phyloP scores from a whole-genome alignment of 352 stramenopile genomes.

The Pythium brachiatum region DNA sequence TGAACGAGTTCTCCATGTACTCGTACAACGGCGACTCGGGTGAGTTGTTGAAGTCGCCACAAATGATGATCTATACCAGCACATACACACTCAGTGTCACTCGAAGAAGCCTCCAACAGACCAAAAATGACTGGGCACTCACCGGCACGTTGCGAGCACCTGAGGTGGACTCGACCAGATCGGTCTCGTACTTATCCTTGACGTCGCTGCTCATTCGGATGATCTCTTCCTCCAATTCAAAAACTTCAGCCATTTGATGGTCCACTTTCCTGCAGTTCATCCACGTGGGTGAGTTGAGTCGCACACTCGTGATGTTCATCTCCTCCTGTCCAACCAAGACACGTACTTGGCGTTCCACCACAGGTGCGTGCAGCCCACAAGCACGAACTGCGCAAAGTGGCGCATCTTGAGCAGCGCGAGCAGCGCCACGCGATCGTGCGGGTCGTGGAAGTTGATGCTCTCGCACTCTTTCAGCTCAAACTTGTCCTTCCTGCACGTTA shows the following conservation, averaged over 20 bases:
- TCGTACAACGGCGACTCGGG: conserved; percentile 81
- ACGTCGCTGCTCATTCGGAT: conserved; percentile 77
- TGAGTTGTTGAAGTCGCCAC: conserved; percentile 88
- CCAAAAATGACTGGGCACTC: too few relatives aligned
- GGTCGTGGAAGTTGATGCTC: conserved; percentile 83
- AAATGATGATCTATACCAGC: conserved; percentile 73
- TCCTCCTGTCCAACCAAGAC: neutral
- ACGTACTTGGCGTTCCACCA: conserved; percentile 88
- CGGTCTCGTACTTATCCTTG: conserved; percentile 78
- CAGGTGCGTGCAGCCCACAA: conserved; percentile 81
- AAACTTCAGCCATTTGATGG: conserved; percentile 84
- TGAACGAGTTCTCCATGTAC: conserved; percentile 88
- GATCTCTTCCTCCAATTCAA: conserved; percentile 81
- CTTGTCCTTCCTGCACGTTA: conserved; percentile 66
- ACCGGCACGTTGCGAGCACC: conserved; percentile 56
- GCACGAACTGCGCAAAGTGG: conserved; percentile 74
- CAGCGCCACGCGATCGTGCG: conserved; percentile 83
- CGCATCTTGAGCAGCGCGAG: conserved; percentile 83
- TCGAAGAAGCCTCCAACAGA: too few relatives aligned
- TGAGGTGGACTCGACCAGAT: conserved; percentile 48
- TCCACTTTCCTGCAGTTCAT: conserved; percentile 80
- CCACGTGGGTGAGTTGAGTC: too few relatives aligned
- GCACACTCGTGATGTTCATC: too few relatives aligned
- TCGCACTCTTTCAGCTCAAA: conserved; percentile 86
- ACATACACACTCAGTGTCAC: too few relatives aligned